phyloP scores from a whole-genome alignment of 495 filamentous ascomycete species.

The Xylona heveae region DNA sequence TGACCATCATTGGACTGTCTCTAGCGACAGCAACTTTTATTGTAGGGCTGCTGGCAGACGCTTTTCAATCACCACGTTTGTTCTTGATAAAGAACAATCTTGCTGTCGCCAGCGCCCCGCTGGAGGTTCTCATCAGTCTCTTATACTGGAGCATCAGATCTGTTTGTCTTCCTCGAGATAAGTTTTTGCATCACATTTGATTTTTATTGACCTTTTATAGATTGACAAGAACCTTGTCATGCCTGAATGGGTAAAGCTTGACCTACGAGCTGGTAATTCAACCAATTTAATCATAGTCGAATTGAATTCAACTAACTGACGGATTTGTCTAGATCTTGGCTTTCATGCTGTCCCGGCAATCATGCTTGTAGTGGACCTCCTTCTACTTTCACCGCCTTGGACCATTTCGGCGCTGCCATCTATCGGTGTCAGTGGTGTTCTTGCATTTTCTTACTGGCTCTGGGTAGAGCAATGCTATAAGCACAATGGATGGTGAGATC shows the following conservation, averaged over 20 bases:
- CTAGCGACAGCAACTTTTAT: conserved; percentile 48
- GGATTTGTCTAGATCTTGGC: conserved; percentile 32
- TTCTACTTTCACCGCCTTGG: conserved; percentile 69
- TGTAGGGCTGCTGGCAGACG: conserved; percentile 51
- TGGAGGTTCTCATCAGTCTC: conserved; percentile 65
- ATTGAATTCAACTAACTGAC: no score
- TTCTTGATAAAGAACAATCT: conserved; percentile 59
- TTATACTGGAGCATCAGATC: conserved; percentile 62
- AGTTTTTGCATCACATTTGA: not conserved
- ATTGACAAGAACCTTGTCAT: conserved; percentile 44
- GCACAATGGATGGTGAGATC: conserved; percentile 48
- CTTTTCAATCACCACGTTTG: conserved; percentile 38
- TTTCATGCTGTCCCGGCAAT: conserved; percentile 65
- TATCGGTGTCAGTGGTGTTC: conserved; percentile 32
- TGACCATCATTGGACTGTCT: conserved; percentile 63
- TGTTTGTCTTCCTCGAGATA: conserved; percentile 8
- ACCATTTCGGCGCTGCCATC: conserved; percentile 38
- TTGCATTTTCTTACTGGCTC: conserved; percentile 66
- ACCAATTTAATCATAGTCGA: not conserved
- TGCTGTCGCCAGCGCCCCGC: conserved; percentile 48
- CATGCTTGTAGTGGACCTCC: conserved; percentile 45
- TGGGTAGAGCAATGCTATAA: conserved; percentile 69
- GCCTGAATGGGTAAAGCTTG: conserved; percentile 25
- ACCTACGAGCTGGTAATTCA: conserved; percentile 20
- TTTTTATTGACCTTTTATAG: conserved; percentile 12